These are phyloP conservation scores for Tetragonia tetragonoides DNA, from an alignment of 148 eudicot species.

Conservation along the genomic window DNA sequence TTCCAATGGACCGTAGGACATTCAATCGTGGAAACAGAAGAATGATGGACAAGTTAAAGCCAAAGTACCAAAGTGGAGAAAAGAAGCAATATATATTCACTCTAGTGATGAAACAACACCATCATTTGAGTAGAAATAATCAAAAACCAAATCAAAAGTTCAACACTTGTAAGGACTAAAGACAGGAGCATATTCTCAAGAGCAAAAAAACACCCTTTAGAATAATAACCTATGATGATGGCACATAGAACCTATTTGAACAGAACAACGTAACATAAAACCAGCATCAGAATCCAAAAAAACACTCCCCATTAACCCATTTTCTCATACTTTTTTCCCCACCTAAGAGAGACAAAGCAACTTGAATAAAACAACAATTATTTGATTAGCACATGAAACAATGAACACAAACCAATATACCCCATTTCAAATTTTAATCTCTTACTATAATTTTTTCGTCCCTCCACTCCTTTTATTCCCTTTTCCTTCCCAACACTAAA, in stretches of 20 bases:
- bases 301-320: conserved; percentile 25
- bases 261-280: conserved; percentile 30
- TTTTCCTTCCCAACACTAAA: conserved; percentile 1
- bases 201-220: conserved; percentile 22
- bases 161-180: conserved; percentile 33
- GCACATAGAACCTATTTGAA: conserved; percentile 30
- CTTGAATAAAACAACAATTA: conserved; percentile 16
- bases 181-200: conserved; percentile 33
- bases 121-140: conserved; percentile 21
- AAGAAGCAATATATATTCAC: conserved; percentile 32
- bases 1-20: conserved; percentile 16
- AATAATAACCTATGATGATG: conserved; percentile 20
- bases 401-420: conserved; percentile 15
- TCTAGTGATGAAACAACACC: conserved; percentile 36
- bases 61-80: conserved; percentile 22
- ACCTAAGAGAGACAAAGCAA: not conserved
- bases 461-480: not conserved
- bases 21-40: conserved; percentile 31
- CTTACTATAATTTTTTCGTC: not conserved
- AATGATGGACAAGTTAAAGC: conserved; percentile 23
- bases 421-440: not conserved
- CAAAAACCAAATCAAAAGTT: conserved; percentile 22
- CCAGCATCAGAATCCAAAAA: conserved; percentile 50
- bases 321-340: not conserved
- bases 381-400: conserved; percentile 21